Evolutionary conservation across 2,329 filamentous ascomycete species (phyloP), one percentile per base, ranked within the genome.

Genomic region (Trichophyton rubrum): DNA sequence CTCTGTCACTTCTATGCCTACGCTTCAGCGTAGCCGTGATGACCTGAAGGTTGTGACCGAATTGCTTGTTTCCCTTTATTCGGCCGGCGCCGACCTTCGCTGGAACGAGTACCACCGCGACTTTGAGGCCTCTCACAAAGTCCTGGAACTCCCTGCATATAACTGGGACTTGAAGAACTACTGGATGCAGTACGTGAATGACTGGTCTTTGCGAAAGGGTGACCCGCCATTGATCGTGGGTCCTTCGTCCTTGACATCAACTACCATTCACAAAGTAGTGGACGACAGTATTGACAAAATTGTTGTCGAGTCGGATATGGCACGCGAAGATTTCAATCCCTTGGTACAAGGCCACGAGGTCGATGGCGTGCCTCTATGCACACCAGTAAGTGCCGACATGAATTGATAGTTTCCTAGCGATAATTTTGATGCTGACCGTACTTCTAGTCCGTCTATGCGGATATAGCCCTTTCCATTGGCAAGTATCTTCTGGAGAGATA

Each of bases 31-130:
- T 61, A 80, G 78, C 49, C 85, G 87, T 67, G 75, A 81, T 61
- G 76, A 81, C n/a, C 88, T 84, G 80, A 83, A 83, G 73, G 87
- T 84, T 0, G 74, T 89, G 7, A 74, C 80, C 27, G 74, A 73
- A 60, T 84, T 76, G 65, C 74, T 87, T 59, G 79, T 79, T 64
- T 77, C 79, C 1, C 76, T 91, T 0, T 83, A 87, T 72, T 74
- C 75, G 2, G 79, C 79, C 7, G 87, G 86, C 41, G 74, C 88
- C 6, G 75, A 79, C 47, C 75, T 91, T 61, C 79, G 86, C 69
- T 92, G 87, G 81, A 81, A 85, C 62, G 87, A 89, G 71, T 88
- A 82, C 68, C 84, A 88, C 72, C 76, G 78, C 49, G 78, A 83
- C 60, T 87, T 85, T 70, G 80, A 82, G 65, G 69, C 75, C 43